Evolutionary conservation across 768 basidiomycete species (phyloP), one percentile per base, ranked within the genome.

Genomic region (Lentinula raphanica): DNA sequence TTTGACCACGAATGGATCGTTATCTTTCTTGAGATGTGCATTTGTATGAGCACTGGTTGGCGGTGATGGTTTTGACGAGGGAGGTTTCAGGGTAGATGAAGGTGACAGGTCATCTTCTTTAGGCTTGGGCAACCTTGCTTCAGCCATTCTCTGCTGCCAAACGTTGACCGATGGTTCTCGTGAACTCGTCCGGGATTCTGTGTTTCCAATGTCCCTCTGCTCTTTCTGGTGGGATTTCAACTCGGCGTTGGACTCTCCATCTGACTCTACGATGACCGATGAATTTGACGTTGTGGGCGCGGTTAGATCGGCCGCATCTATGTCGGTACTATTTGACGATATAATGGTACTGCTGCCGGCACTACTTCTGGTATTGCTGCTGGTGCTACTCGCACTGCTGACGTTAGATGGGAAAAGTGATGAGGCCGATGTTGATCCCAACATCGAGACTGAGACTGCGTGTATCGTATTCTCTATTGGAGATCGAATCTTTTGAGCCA

Each of bases 231-330:
- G n/a, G n/a, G n/a, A n/a, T n/a, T n/a, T n/a, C n/a, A n/a, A n/a
- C n/a, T n/a, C 42, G 29, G 40, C 40, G n/a, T 45, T 44, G 15
- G 28, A 35, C 38, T 56, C 54, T 17, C 40, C 8, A 45, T 56
- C 54, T 5, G 40, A 42, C 28, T 56, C 54, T 23, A 56, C 23
- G 28, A 56, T 56, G 31, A 56, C 54, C 2, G 54, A 56, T 23
- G 54, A 56, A 21, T 56, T 56, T 31, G 54, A 56, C 12, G 54
- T 56, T 29, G 54, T 56, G 19, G 54, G 54, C n/a, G 54, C 54
- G 3, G 54, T 56, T 27, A 32, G 23, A 56, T 56, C 42, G 21
- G 53, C 53, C 15, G 42, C 40, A 56, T 56, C 54, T 17, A 56
- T n/a, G 11, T 56, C 54, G 7, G 54, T 56, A 11, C 54, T 56